A percentile compares a stretch with the other conserved stretches of the same genome.
Evolutionary conservation across 768 basidiomycete species (phyloP).

Genomic region (Boletus bicolor): DNA sequence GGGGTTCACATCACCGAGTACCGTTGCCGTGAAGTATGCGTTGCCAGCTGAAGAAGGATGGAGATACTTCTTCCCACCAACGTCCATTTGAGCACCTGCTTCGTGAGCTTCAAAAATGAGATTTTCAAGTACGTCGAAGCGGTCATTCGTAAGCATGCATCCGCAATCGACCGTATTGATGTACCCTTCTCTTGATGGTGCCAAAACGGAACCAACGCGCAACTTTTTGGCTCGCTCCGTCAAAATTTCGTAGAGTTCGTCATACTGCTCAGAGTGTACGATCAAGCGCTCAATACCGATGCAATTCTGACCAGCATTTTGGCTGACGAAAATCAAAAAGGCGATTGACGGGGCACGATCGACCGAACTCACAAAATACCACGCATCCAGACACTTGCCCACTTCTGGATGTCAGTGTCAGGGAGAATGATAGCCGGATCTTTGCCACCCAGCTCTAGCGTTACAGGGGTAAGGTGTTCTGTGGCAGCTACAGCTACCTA

Average conservation of each 20-base stretch:
- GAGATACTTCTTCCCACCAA: constrained; percentile 62
- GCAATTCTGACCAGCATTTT: constrained; percentile 94
- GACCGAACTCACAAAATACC: constrained; percentile 77
- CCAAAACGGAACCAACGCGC: constrained; percentile 74
- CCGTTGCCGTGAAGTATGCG: constrained; percentile 82
- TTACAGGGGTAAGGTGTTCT: constrained; percentile 84
- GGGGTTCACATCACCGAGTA: constrained; percentile 73
- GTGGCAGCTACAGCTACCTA: constrained; percentile 84
- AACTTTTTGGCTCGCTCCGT: constrained; percentile 61
- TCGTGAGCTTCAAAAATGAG: constrained; percentile 68
- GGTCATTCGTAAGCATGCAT: constrained; percentile 75
- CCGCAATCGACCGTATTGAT: constrained; percentile 80
- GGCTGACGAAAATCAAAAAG: constrained; percentile 45
- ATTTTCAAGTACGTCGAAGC: constrained; percentile 65
- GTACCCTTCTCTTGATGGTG: constrained; percentile 63
- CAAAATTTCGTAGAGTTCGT: constrained; percentile 67
- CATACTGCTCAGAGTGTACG: constrained; percentile 75
- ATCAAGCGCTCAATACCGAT: constrained; percentile 94
- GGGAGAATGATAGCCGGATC: constrained; percentile 91
- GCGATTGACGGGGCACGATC: neutral
- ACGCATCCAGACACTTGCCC: constrained; percentile 82
- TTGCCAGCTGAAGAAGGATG: constrained; percentile 71
- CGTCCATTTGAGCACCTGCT: constrained; percentile 58
- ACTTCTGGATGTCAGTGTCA: constrained; percentile 76
- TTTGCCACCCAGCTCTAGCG: constrained; percentile 92